Base-by-base conservation (phyloP, 148 eudicot species). In the Rhododendron ovatum region DNA sequence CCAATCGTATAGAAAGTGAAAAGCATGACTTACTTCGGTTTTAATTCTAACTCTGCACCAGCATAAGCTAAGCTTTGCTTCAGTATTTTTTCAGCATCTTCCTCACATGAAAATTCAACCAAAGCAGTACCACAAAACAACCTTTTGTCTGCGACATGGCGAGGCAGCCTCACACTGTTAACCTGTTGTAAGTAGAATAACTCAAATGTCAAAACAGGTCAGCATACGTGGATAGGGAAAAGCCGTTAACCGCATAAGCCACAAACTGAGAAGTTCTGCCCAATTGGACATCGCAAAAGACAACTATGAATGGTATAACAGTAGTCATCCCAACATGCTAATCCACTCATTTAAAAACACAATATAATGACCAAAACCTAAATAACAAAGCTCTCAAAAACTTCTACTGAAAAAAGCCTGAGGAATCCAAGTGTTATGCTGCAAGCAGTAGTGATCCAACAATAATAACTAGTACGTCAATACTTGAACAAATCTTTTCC, bases 131-230 rank as follows among this genome's bases (percentile, higher is more conserved):
- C 99, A 87, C 93, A 94, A 84, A 97, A 92, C 53, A 93, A 53
- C 86, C 88, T 92, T 85, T 93, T 97, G 89, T 91, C 92, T 47
- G 93, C 89, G 73, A 92, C 95, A 91, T 94, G 99, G 53, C 91
- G 93, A 39, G 99, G 99, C 82, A 95, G 88, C 91, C 99, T 93
- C 90, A 95, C 95, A 91, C 98, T 95, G 86, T 93, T 95, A 84
- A 97, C 98, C 99, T 97, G 91, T 57, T 88, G 87, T 14, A 73
- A 57, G 83, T 28, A 82, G 48, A 50, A 61, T 47, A 13, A 71
- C 53, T 30, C 61, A 43, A 12, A 79, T 47, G 15, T 33, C 74
- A 43, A 53, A 12, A 69, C 48, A 39, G 51, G 81, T 55, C 20
- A 50, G 35, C 28, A 35, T 84, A 50, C 1, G 50, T 11, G 7